A percentile compares a stretch with the other conserved stretches of the same genome.
Conservation (phyloP, 768 basidiomycete genomes). For the Sporobolomyces phaffii region DNA sequence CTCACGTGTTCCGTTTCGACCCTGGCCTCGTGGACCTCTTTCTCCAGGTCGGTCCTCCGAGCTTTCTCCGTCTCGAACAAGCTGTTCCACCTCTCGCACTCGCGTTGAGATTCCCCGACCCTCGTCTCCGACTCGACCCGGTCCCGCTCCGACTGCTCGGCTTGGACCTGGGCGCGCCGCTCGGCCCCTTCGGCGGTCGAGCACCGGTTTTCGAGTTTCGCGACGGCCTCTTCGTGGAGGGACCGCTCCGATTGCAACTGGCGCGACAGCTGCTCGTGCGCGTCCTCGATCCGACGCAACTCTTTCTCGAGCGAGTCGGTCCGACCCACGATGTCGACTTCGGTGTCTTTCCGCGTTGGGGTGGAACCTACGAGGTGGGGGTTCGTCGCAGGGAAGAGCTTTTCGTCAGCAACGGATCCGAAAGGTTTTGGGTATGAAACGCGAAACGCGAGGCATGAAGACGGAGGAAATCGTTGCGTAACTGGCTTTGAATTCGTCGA, state of each 20-base stretch:
- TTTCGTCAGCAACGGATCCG: no score
- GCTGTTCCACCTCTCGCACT: conserved; percentile 55
- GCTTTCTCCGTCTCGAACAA: background rate
- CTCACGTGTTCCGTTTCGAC: background rate
- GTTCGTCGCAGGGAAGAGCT: conserved; percentile 10
- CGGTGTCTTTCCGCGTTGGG: conserved; percentile 62
- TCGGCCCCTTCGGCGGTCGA: conserved; percentile 42
- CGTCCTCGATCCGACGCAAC: conserved; percentile 59
- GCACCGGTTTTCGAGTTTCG: conserved; percentile 23
- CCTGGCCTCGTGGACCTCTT: no score
- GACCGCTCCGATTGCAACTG: conserved; percentile 42
- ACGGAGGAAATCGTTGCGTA: no score
- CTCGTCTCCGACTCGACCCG: conserved; percentile 28
- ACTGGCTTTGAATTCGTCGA: conserved; percentile 68
- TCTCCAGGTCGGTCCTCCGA: background rate
- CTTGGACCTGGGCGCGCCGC: conserved; percentile 57
- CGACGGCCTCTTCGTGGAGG: conserved; percentile 31
- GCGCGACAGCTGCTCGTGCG: conserved; percentile 54
- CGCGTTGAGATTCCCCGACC: conserved; percentile 9
- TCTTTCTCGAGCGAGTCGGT: conserved; percentile 65
- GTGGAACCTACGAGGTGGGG: conserved; percentile 51
- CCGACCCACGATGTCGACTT: background rate
- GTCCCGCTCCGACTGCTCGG: conserved; percentile 50
- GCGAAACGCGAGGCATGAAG: no score
- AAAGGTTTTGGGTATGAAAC: no score